Conservation (phyloP, 2,329 filamentous ascomycete species). For the Leptographium lundbergii region DNA sequence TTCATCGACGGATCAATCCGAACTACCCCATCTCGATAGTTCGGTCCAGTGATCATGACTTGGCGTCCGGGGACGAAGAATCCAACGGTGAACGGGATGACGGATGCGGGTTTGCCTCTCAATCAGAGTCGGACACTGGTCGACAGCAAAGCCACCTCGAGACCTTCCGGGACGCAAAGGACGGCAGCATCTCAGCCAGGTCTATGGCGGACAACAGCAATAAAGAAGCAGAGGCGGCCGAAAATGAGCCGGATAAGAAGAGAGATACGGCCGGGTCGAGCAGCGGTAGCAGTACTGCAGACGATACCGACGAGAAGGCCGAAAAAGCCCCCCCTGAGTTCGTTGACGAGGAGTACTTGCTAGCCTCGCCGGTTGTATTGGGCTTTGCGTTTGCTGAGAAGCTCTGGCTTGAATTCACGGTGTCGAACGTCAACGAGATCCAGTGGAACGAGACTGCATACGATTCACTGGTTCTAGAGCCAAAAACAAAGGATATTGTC, state of each 20-base stretch:
- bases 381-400: slow-evolving; percentile 85
- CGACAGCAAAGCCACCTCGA: slow-evolving; percentile 24
- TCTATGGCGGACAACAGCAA: not conserved
- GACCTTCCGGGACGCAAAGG: slow-evolving; percentile 3
- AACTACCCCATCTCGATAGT: slow-evolving; percentile 72
- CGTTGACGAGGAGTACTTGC: slow-evolving; percentile 70
- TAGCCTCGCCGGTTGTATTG: slow-evolving; percentile 72
- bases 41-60: slow-evolving; percentile 56
- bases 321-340: slow-evolving; percentile 40
- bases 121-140: slow-evolving; percentile 23
- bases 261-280: not conserved
- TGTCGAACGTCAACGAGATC: slow-evolving; percentile 69
- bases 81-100: slow-evolving; percentile 25
- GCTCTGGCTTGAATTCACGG: slow-evolving; percentile 77
- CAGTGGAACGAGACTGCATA: slow-evolving; percentile 77
- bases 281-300: not conserved
- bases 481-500: slow-evolving; percentile 52
- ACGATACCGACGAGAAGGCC: slow-evolving; percentile 2
- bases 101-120: slow-evolving; percentile 25
- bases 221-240: not conserved
- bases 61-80: slow-evolving; percentile 31
- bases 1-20: slow-evolving; percentile 72
- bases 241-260: not conserved
- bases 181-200: not conserved
- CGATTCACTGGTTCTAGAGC: slow-evolving; percentile 61